Conservation (phyloP, 805 yeast species). For the Sugiyamaella lignohabitans region DNA sequence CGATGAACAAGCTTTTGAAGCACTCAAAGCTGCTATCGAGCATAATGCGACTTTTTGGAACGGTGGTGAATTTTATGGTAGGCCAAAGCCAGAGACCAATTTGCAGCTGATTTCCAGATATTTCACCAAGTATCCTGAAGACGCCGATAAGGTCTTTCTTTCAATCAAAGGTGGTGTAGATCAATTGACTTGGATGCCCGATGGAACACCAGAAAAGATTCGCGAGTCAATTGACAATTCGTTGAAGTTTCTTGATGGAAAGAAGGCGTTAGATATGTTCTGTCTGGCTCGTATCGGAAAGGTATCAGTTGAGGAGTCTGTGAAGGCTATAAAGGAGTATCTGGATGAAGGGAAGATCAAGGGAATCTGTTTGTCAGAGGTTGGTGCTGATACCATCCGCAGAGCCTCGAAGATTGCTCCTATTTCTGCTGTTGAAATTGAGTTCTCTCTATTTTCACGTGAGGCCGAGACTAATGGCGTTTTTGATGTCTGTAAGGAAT, state of each 20-base stretch:
- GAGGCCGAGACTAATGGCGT: conserved; percentile 60
- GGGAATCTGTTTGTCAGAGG: conserved; percentile 67
- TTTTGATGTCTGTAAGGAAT: conserved; percentile 49
- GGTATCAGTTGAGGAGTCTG: conserved; percentile 53
- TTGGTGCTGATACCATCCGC: conserved; percentile 51
- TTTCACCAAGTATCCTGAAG: conserved; percentile 50
- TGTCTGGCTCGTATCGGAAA: conserved; percentile 64
- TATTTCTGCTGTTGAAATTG: conserved; percentile 68
- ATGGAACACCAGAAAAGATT: conserved; percentile 45
- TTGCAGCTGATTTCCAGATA: conserved; percentile 52
- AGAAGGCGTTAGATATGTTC: conserved; percentile 42
- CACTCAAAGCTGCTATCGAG: conserved; percentile 48
- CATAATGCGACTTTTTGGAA: conserved; percentile 51
- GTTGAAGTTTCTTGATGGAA: conserved; percentile 20
- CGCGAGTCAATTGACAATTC: conserved; percentile 43
- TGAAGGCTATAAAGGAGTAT: conserved; percentile 49
- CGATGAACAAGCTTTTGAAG: conserved; percentile 45
- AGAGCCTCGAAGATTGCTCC: conserved; percentile 52
- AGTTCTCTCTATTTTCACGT: conserved; percentile 63
- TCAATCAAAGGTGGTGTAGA: conserved; percentile 63
- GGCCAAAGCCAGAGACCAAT: conserved; percentile 41
- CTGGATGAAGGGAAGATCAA: conserved; percentile 46
- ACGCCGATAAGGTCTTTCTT: conserved; percentile 48
- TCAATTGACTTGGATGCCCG: conserved; percentile 38
- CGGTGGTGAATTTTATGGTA: conserved; percentile 76